Evolutionary conservation across 768 basidiomycete genomes (phyloP).

Genomic region (Trametes gibbosa): DNA sequence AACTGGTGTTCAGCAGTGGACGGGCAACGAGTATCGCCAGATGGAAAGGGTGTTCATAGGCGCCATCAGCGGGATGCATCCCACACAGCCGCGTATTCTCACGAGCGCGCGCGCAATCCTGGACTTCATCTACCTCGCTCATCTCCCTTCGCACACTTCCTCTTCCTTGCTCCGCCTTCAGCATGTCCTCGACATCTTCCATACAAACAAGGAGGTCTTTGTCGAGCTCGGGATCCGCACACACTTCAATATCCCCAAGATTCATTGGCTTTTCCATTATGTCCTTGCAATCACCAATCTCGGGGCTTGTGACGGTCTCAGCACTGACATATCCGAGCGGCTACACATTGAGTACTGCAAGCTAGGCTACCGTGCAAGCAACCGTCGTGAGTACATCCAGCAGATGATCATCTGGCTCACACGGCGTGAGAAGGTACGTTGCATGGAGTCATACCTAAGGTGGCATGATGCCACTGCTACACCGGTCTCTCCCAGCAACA

Average conservation of each 20-base stretch:
- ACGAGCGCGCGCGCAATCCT: constrained; percentile 23
- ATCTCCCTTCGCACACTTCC: constrained; percentile 20
- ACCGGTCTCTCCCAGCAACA: too few species aligned
- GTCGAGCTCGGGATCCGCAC: constrained; percentile 26
- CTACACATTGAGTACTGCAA: constrained; percentile 2
- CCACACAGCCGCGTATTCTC: constrained; percentile 21
- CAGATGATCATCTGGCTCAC: constrained; percentile 28
- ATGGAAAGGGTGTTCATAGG: constrained; percentile 30
- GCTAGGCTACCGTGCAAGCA: constrained; percentile 26
- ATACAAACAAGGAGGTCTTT: constrained; percentile 39
- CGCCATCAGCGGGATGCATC: constrained; percentile 19
- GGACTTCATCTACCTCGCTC: constrained; percentile 5
- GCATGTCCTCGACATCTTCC: constrained; percentile 20
- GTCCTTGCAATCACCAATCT: constrained; percentile 10
- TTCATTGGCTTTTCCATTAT: constrained; percentile 26
- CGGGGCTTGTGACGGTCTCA: constrained; percentile 29
- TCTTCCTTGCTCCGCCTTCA: neutral
- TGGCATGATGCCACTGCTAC: too few species aligned
- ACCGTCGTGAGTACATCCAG: constrained; percentile 24
- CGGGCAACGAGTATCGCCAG: constrained; percentile 40
- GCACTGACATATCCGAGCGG: constrained; percentile 29
- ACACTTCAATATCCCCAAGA: constrained; percentile 31
- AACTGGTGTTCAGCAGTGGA: constrained; percentile 39
- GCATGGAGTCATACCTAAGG: too few species aligned
- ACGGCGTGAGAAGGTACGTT: constrained; percentile 12